Conservation (phyloP, 805 yeast genomes). For the Sugiyamaella qingdaonensis region DNA sequence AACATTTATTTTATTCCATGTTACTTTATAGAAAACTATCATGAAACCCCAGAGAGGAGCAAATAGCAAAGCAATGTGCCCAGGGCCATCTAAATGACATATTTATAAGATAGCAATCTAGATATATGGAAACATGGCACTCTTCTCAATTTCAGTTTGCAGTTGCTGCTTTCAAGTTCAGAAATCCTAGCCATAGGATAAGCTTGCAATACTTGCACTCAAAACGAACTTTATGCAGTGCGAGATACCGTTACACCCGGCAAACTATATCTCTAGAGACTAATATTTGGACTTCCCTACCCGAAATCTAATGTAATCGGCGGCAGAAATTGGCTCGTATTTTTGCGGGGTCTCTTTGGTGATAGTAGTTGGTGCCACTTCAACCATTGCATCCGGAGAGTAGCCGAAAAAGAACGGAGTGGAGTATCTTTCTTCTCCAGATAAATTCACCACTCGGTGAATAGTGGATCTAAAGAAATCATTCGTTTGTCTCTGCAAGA, state of each 20-base stretch:
- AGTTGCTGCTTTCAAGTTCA: no score
- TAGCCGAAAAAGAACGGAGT: slow-evolving; percentile 23
- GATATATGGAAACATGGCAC: no score
- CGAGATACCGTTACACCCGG: no score
- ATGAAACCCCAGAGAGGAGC: slow-evolving; percentile 6
- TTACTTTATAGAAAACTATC: slow-evolving; percentile 7
- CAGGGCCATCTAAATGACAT: slow-evolving; percentile 5
- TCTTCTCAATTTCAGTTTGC: no score
- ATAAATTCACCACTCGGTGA: slow-evolving; percentile 39
- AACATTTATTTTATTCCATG: not conserved
- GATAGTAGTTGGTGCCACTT: slow-evolving; percentile 20
- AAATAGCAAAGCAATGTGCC: slow-evolving; percentile 4
- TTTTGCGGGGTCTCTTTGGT: not conserved
- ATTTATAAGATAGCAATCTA: no score
- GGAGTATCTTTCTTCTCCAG: slow-evolving; percentile 31
- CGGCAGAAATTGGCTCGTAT: slow-evolving; percentile 1
- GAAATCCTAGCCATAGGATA: no score
- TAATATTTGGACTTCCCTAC: not conserved
- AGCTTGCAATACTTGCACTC: no score
- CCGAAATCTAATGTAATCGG: not conserved
- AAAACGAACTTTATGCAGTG: no score
- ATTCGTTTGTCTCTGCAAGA: slow-evolving; percentile 38
- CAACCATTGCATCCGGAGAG: slow-evolving; percentile 1
- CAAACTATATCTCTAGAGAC: not conserved
- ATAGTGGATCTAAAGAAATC: slow-evolving; percentile 37